These are phyloP conservation scores for Sanghuangporus weigelae DNA, from an alignment of 1,284 basidiomycete species.

Conservation along the genomic window DNA sequence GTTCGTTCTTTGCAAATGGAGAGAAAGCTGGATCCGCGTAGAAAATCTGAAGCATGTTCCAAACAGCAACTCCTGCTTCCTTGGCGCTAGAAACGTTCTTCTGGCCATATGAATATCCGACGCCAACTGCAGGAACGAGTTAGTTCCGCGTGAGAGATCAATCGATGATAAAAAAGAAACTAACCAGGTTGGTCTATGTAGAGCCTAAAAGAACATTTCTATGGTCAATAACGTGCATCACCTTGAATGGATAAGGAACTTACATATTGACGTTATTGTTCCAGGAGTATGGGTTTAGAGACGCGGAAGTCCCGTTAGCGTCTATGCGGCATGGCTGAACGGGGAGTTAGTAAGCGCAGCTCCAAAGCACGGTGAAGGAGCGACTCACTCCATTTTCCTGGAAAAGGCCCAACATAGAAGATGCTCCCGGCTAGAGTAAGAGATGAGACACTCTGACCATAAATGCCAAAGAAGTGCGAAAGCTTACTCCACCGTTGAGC, in stretches of 20 bases:
- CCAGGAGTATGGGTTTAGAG: constrained; percentile 58
- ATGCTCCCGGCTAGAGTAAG: constrained; percentile 48
- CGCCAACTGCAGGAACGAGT: constrained; percentile 34
- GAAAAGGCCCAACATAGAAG: constrained; percentile 63
- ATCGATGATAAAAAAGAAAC: background rate
- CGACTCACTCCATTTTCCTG: constrained; percentile 46
- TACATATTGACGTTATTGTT: constrained; percentile 56
- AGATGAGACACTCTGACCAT: background rate
- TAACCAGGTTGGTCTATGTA: constrained; percentile 53
- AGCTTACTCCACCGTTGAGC: constrained; percentile 59
- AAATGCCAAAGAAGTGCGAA: background rate
- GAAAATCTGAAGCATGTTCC: constrained; percentile 67
- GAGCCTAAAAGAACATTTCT: constrained; percentile 24
- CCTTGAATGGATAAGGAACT: background rate
- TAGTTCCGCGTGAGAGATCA: background rate
- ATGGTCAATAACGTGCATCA: background rate
- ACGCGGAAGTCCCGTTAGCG: constrained; percentile 47
- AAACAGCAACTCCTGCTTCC: constrained; percentile 52
- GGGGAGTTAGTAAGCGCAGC: background rate
- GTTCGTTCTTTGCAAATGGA: constrained; percentile 42
- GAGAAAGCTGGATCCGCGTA: constrained; percentile 52
- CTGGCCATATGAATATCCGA: constrained; percentile 55
- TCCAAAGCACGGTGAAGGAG: background rate
- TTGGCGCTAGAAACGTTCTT: constrained; percentile 45
- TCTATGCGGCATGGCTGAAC: constrained; percentile 53